These are phyloP conservation scores for Edaphochlamys debaryana DNA, from an alignment of 139 green algal species.

Conservation along the genomic window DNA sequence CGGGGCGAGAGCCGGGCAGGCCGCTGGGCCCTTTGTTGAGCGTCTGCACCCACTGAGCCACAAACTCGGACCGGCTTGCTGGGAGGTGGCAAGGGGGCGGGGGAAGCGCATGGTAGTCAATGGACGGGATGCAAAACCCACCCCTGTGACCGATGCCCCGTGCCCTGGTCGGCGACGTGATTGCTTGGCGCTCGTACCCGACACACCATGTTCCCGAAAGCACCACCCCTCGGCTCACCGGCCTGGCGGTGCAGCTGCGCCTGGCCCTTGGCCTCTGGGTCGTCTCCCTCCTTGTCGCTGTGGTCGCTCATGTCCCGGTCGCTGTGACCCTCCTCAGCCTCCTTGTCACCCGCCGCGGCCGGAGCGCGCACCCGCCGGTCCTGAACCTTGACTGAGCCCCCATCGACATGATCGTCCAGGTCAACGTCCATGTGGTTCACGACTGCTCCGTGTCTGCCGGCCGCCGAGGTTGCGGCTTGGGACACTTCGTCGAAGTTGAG, in stretches of 20 bases:
- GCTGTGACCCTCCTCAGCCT: background rate
- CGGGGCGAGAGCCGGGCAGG: background rate
- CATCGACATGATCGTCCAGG: background rate
- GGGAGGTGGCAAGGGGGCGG: no score
- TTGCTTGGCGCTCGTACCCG: no score
- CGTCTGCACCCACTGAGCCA: slow-evolving; percentile 32
- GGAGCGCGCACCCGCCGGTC: background rate
- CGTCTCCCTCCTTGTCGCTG: background rate
- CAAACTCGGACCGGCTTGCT: slow-evolving; percentile 21
- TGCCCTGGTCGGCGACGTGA: no score
- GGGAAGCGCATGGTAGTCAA: no score
- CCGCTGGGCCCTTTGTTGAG: slow-evolving; percentile 1
- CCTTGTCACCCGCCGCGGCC: background rate
- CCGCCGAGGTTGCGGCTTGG: background rate
- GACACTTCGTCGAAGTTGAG: background rate
- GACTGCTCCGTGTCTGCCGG: background rate
- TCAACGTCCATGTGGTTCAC: background rate
- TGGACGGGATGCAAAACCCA: no score
- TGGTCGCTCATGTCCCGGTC: background rate
- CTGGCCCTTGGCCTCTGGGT: background rate
- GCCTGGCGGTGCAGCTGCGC: slow-evolving; percentile 8
- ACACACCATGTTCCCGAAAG: background rate
- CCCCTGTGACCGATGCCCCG: no score
- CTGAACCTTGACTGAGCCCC: background rate
- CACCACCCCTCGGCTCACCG: no score